Evolutionary conservation across 306 rosid genomes (phyloP), one percentile per base, ranked within the genome.

Genomic region (Begonia masoniana): DNA sequence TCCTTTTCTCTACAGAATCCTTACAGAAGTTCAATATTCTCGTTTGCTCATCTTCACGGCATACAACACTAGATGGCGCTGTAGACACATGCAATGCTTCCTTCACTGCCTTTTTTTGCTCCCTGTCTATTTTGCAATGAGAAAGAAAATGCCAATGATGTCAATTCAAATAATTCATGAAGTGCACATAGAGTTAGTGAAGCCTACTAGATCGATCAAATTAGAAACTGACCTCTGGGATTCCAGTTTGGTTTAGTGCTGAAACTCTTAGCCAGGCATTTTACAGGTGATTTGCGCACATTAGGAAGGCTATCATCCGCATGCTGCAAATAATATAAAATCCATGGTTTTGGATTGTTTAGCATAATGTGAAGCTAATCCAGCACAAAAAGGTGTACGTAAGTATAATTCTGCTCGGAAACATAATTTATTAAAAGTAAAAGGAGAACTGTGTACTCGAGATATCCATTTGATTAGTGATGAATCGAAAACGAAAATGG

Each of bases 11-110:
- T 10, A 91, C 36, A 55, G 82, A 68, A 2, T 71, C 62, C 69
- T 91, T 83, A 54, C 92, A 78, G 72, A 91, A 86, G 60, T 67
- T 82, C 19, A 86, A 55, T 48, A 91, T 80, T 74, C 74, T 72
- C 55, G 64, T 70, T 62, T 81, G 99, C 76, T 91, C 96, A 0
- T 65, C 75, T 45, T 91, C 94, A 4, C 96, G 86, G 58, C 96
- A 91, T 50, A 70, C 75, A 0, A 83, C 57, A 0, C 65, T 68
- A 16, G 88, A 43, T 1, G 99, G 96, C 5, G 80, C 78, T 0
- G 79, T 75, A 0, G 94, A 86, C 51, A 91, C 67, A 41, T 91
- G 94, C 69, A 91, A 49, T 3, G 80, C 92, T 69, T 83, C 81
- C 76, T 83, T 85, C 71, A 56, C 88, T n/a, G 6, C 46, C 65